Evolutionary conservation across 1,284 basidiomycete species (phyloP), one percentile per base, ranked within the genome.

Genomic region (Omphalotus olearius): DNA sequence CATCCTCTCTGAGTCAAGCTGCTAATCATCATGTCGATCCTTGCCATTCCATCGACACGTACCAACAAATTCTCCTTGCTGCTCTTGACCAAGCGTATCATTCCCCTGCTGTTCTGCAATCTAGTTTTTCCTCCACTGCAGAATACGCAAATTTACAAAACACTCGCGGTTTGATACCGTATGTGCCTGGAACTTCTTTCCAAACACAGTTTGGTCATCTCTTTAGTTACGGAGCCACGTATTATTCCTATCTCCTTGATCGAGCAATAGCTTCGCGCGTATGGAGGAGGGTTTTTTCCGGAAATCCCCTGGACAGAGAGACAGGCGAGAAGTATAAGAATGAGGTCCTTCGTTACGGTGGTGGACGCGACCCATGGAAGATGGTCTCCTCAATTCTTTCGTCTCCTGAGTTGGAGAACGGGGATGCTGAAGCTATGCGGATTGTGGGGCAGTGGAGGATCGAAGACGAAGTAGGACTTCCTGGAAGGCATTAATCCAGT

Each of bases 191-290:
- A 0, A 96, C 93, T 0, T 86, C 90, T 0, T 95, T 93, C 77
- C 96, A 99, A 64, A 93, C 92, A 0, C 91, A 95, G 60, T 99
- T 99, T 61, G 91, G 92, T 0, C 96, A 99, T 65, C 71, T 99
- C 5, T 96, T 92, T 62, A 94, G 95, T 1, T 99, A 99, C 62
- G 95, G 96, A 6, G 93, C 95, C 7, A 97, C 93, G 1, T 99
- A 99, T 69, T 99, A 99, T 64, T 94, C 93, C 13, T 99, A 99
- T 67, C 76, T 98, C 6, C 93, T 99, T 59, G 97, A 98, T 62
- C 82, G 95, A 3, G 93, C 93, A 2, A 97, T 99, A 55, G 96
- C 97, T 0, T 89, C 90, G 10, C 81, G 89, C 36, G 85, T 98
- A 1, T 99, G 93, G 89, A 69, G 74, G 10, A 76, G 83, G 16